Percentiles rank a stretch among this genome's conserved stretches.
These are phyloP conservation scores for Melaleuca alternifolia DNA, from an alignment of 345 rosid genomes.

Conservation along the genomic window DNA sequence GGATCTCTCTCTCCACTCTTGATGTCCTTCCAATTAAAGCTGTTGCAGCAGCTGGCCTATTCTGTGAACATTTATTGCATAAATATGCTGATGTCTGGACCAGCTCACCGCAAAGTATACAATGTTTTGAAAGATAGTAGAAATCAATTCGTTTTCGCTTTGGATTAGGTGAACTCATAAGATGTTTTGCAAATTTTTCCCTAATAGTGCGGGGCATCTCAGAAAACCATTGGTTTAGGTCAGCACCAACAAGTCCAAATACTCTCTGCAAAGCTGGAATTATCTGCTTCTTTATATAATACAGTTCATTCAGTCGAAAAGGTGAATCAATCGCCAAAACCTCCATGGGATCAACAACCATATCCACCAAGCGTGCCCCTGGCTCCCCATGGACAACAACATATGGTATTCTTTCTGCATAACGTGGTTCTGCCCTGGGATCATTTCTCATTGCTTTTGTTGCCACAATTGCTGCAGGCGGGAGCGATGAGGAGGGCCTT, in stretches of 20 bases:
- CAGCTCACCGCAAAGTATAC: constrained; percentile 77
- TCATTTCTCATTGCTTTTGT: constrained; percentile 79
- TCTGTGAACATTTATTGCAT: constrained; percentile 53
- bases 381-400: constrained; percentile 92
- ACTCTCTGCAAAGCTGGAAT: constrained; percentile 86
- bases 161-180: constrained; percentile 29
- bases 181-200: constrained; percentile 50
- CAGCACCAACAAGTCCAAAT: constrained; percentile 83
- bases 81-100: constrained; percentile 59
- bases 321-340: constrained; percentile 72
- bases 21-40: constrained; percentile 71
- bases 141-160: constrained; percentile 64
- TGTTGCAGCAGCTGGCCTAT: constrained; percentile 40
- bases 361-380: constrained; percentile 83
- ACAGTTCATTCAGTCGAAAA: constrained; percentile 68
- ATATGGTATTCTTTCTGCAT: constrained; percentile 85
- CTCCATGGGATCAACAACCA: constrained; percentile 89
- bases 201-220: constrained; percentile 85
- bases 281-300: constrained; percentile 90
- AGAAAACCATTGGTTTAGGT: constrained; percentile 67
- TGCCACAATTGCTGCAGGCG: constrained; percentile 94
- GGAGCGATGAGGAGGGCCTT: constrained; percentile 55
- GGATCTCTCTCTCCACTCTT: constrained; percentile 81
- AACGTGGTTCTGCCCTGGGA: constrained; percentile 85
- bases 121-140: constrained; percentile 83